Base-by-base conservation (phyloP, 1,284 basidiomycete genomes). In the Rhodotorula sp. region DNA sequence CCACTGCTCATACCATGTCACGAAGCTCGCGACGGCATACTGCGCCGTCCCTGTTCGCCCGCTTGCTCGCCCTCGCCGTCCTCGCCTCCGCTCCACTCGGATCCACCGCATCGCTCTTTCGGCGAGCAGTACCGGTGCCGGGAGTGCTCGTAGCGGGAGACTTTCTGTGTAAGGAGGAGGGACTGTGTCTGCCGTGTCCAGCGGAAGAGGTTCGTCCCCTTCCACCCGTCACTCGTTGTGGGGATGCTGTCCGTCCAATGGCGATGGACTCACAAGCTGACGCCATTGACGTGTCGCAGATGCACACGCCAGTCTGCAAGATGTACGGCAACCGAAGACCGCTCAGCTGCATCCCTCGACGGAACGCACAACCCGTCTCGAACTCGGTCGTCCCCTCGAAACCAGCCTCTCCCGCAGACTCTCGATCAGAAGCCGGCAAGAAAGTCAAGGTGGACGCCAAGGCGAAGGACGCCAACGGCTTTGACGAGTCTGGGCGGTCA, bases 311-410 rank as follows among this genome's bases (percentile, higher is more conserved):
- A 24, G 62, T 71, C n/a, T 73, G 72, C 56, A 58, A 37, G 48
- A 7, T 73, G 15, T 73, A 64, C 56, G 72, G 72, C 7, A 66
- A 71, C 55, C 61, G 66, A 15, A 48, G 64, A 20, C 30, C 64
- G 2, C 64, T 72, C 34, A 47, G 34, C 26, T 72, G 70, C 62
- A 57, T 64, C 53, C 57, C 48, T 11, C 31, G 59, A 4, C 48
- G 44, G 22, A 48, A 37, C 44, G 44, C 57, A 11, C 46, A 26
- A 48, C 22, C 50, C 6, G 7, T 6, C 46, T 40, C 54, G 34
- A 51, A 44, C 59, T 7, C 18, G n/a, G 13, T 13, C 65, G 4
- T n/a, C 44, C 31, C 47, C 15, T 26, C 55, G 40, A 13, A 16
- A 16, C n/a, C n/a, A 37, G 26, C 10, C 47, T 28, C 5, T 13